Base-by-base conservation (phyloP, 495 filamentous ascomycete genomes). In the Bacidia gigantensis region DNA sequence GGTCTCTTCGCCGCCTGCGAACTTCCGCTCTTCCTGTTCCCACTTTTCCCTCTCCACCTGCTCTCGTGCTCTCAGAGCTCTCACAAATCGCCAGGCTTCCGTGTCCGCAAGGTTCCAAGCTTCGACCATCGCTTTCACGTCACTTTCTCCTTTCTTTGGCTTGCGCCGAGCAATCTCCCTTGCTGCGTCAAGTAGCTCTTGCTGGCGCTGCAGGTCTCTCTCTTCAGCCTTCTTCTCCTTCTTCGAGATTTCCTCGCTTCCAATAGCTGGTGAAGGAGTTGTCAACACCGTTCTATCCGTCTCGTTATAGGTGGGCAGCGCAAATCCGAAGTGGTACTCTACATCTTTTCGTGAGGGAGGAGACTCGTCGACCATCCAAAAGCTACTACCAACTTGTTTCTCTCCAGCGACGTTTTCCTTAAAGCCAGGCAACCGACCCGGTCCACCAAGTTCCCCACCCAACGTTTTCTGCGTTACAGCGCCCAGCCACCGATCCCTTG, bases 81-180 rank as follows among this genome's bases (percentile, higher is more conserved):
- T 72, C 9, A 86, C 83, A 59, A 98, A 96, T 59, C 80, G 77
- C 92, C 92, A 98, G 2, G 83, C 86, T 68, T 98, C 92, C 9
- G 86, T 84, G 65, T 95, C 88, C 3, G 86, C 89, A 57, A 95
- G 57, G 65, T 90, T 95, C 92, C 92, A 98, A 55, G 85, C 83
- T 72, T 96, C 92, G 17, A 85, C 74, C 60, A 24, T 56, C 57
- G 38, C 59, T 57, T 7, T 60, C 32, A 23, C 45, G 35, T 52
- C 55, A 43, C 44, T 53, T 54, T 60, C 58, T 47, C 51, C 62
- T 23, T 69, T 56, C 26, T 59, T 56, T 5, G 41, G 55, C 56
- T 66, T 70, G 55, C 67, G 67, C 56, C 71, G 71, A 7, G 80
- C 66, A 10, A 79, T 58, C 12, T 75, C 70, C 2, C 73, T 68